Evolutionary conservation across 169 alveolate species (phyloP), one percentile per base, ranked within the genome.

Genomic region (Plasmodium vinckei): DNA sequence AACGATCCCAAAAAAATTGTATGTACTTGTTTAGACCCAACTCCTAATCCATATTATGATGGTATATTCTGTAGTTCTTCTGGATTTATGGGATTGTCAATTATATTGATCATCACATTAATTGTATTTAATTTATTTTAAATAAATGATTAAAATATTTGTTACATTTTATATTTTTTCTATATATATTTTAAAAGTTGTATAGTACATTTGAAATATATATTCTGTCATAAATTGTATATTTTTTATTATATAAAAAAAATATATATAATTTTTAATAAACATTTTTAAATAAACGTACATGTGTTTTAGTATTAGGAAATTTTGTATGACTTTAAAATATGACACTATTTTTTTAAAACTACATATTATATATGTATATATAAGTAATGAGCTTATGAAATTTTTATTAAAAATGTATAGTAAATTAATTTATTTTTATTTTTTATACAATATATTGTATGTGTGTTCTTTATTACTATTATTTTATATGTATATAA

Each of bases 11-110:
- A 77, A 1, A 1, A 77, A 57, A 51, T 77, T 25, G 46, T 17
- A 2, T 77, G 88, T 77, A 39, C 39, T 15, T 77, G 88, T 77
- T 49, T n/a, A 21, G 44, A 19, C 12, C 67, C 27, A 15, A 21
- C 42, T 15, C 63, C 87, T 46, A 23, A 63, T 15, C 61, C 88
- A 46, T 27, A 63, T 5, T 64, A 13, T 7, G 51, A 27, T 7
- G 88, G 88, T 47, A 61, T 77, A 46, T 77, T 77, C 88, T 77
- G 88, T 65, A 51, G 88, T 44, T 77, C 88, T 25, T 77, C 88
- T 12, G 63, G 72, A 17, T 77, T 63, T 75, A 25, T 77, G 23
- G 47, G 88, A 10, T 47, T 77, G 19, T 77, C 88, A 39, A 49
- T 77, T 25, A 64, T 77, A 42, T 63, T 77, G 21, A 25, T 51